Evolutionary conservation across 495 filamentous ascomycete species (phyloP), one percentile per base, ranked within the genome.

Genomic region (Hyaloscypha finlandica): DNA sequence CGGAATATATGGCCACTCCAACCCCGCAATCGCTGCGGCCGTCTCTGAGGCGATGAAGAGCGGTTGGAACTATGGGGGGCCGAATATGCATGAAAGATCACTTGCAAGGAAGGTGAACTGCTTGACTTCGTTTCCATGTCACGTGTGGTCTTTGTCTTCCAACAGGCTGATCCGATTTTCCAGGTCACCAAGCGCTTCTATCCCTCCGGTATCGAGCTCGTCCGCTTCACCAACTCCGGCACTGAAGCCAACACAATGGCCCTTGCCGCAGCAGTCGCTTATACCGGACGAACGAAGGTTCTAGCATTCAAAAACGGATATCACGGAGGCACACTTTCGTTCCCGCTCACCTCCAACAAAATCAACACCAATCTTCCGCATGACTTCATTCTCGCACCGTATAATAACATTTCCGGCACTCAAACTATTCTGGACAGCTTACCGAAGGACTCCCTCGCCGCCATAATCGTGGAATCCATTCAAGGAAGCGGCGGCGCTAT

Each of bases 401-500:
- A 81, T 63, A 88, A 89, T 57, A 80, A 88, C 57, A 63, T 77
- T 2, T 72, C 71, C 9, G 62, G 72, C 0, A 81, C 82, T 33
- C 71, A 73, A 39, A 66, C 67, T 12, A 72, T 77, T 1, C 74
- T 85, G n/a, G 56, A 65, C 14, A 19, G 25, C 5, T 71, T 75
- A 58, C 69, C 57, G 22, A 59, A 65, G 20, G 74, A 75, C 12
- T 70, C 71, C 1, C 67, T 87, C 0, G 86, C 86, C 4, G 86
- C 81, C 1, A 84, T 90, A 31, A 63, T 90, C 9, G 77, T 89
- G 0, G 88, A 90, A 69, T 76, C 78, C 9, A 83, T 90, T 79
- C 85, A 87, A 68, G 85, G 81, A 0, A 76, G 79, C 29, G 86
- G 84, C 1, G 85, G 86, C 0, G 80, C 80, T 59, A 81, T 84